phyloP scores from a whole-genome alignment of 768 basidiomycete species.

The Lactifluus subvellereus region DNA sequence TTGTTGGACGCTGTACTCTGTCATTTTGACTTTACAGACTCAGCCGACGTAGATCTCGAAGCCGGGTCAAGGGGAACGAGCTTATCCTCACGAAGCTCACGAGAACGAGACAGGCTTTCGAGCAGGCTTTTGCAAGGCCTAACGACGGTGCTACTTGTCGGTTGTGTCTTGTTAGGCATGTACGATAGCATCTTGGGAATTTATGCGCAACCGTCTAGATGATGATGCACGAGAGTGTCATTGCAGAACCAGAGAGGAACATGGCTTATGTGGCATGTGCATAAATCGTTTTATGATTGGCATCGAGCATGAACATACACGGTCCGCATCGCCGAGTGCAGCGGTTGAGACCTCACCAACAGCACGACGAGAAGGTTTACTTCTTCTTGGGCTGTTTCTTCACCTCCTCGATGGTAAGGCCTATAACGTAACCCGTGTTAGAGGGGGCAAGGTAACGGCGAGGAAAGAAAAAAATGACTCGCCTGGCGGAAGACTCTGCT shows the following conservation, averaged over 20 bases:
- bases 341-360: not conserved
- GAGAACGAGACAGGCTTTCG: not conserved
- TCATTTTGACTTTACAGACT: not conserved
- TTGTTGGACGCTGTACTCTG: conserved; percentile 38
- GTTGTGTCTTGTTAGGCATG: conserved; percentile 10
- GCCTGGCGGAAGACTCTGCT: conserved; percentile 94
- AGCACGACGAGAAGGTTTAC: conserved; percentile 32
- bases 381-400: conserved; percentile 66
- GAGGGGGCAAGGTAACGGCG: not conserved
- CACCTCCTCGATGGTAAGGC: conserved; percentile 67
- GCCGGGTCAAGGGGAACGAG: conserved; percentile 1
- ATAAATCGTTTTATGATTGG: conserved; percentile 11
- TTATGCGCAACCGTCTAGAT: conserved; percentile 6
- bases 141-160: conserved; percentile 8
- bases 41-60: conserved; percentile 14
- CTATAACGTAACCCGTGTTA: conserved; percentile 33
- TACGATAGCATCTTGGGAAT: conserved; percentile 5
- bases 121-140: conserved; percentile 15
- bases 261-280: conserved; percentile 11
- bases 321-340: not conserved
- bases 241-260: not conserved
- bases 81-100: not conserved
- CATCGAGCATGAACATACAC: conserved; percentile 14
- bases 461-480: conserved; percentile 30
- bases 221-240: conserved; percentile 1